Evolutionary conservation across 2,329 filamentous ascomycete genomes (phyloP).

Genomic region (Paraphoma chrysanthemicola): DNA sequence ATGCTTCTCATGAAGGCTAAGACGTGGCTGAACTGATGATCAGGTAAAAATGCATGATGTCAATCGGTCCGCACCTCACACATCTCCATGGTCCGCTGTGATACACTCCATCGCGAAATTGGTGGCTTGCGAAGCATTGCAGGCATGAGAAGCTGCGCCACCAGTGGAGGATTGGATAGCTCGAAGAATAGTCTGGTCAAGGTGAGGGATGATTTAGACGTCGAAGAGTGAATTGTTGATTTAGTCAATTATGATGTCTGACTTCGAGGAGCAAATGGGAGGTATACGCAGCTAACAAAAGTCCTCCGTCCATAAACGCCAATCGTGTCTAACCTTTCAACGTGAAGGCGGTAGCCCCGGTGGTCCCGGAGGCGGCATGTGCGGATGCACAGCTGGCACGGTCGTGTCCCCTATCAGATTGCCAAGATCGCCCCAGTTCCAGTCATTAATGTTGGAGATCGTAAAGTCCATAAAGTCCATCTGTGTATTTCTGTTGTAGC

Average conservation of each 20-base stretch:
- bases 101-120: not conserved
- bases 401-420: slow-evolving; percentile 32
- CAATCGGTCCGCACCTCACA: not conserved
- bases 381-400: slow-evolving; percentile 13
- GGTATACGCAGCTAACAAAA: not conserved
- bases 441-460: slow-evolving; percentile 44
- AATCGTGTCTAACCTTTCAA: not conserved
- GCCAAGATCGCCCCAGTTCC: slow-evolving; percentile 45
- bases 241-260: not conserved
- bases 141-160: too few relatives aligned
- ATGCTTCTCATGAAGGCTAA: not conserved
- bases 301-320: not conserved
- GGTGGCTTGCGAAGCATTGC: too few relatives aligned
- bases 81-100: not conserved
- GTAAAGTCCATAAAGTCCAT: slow-evolving; percentile 48
- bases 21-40: not conserved
- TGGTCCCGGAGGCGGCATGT: slow-evolving; percentile 10
- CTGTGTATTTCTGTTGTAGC: slow-evolving; percentile 37
- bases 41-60: not conserved
- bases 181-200: too few relatives aligned
- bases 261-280: not conserved
- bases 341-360: not conserved
- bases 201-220: too few relatives aligned
- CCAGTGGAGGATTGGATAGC: too few relatives aligned
- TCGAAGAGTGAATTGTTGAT: not conserved